phyloP scores from a whole-genome alignment of 2,329 filamentous ascomycete species.

The Colletotrichum acutatum region DNA sequence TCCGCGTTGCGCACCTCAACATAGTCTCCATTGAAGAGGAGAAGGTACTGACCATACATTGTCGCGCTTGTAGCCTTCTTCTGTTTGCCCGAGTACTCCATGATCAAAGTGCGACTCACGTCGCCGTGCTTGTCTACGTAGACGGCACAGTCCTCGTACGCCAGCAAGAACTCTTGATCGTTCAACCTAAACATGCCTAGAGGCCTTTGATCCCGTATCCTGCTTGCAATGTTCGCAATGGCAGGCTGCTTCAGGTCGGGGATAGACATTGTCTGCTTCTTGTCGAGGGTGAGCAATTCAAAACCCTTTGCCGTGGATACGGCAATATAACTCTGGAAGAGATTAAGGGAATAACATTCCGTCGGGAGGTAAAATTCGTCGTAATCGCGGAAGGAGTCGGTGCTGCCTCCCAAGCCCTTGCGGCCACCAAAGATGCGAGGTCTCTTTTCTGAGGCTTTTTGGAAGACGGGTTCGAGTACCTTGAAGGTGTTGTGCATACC shows the following conservation, averaged over 20 bases:
- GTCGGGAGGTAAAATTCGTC: slow-evolving; percentile 98
- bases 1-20: slow-evolving; percentile 97
- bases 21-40: slow-evolving; percentile 96
- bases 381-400: slow-evolving; percentile 97
- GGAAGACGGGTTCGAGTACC: slow-evolving; percentile 94
- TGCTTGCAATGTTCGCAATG: slow-evolving; percentile 85
- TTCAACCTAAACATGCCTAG: slow-evolving; percentile 97
- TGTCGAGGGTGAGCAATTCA: slow-evolving; percentile 95
- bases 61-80: slow-evolving; percentile 84
- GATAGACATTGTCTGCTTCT: slow-evolving; percentile 94
- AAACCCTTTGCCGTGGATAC: slow-evolving; percentile 93
- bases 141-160: slow-evolving; percentile 95
- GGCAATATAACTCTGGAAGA: slow-evolving; percentile 94
- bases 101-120: slow-evolving; percentile 91
- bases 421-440: slow-evolving; percentile 73
- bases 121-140: slow-evolving; percentile 99
- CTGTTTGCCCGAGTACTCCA: slow-evolving; percentile 96
- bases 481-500: slow-evolving; percentile 94
- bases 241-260: slow-evolving; percentile 84
- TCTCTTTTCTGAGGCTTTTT: slow-evolving; percentile 89
- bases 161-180: slow-evolving; percentile 90
- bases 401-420: slow-evolving; percentile 72
- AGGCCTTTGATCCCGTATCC: slow-evolving; percentile 84
- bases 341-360: slow-evolving; percentile 93
- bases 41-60: slow-evolving; percentile 89